Conservation (phyloP, 352 stramenopile species). For the Elongisporangium anandrum region DNA sequence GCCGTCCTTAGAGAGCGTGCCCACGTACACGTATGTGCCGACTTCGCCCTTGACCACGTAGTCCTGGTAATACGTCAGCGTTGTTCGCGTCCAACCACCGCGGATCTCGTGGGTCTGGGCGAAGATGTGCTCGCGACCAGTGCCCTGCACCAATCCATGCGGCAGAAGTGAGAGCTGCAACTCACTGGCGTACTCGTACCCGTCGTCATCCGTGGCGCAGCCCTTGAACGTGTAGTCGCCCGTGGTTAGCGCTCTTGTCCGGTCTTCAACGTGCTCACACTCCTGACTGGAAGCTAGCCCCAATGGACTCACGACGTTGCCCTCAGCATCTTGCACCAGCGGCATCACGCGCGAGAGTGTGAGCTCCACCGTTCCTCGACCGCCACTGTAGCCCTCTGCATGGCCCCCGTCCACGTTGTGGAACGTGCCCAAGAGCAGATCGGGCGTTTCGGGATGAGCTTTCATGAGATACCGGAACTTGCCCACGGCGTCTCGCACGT, state of each 20-base stretch:
- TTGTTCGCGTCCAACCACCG: conserved; percentile 27
- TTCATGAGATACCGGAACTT: conserved; percentile 39
- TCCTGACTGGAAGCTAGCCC: conserved; percentile 3
- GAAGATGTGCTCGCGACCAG: conserved; percentile 53
- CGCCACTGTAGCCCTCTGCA: conserved; percentile 39
- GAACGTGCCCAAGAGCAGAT: conserved; percentile 47
- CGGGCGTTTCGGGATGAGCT: conserved; percentile 6
- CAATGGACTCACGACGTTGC: not conserved
- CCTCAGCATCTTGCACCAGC: not conserved
- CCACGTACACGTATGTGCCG: conserved; percentile 48
- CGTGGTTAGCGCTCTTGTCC: conserved; percentile 40
- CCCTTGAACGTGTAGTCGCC: conserved; percentile 52
- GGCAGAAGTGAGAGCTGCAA: conserved; percentile 38
- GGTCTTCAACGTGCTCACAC: conserved; percentile 19
- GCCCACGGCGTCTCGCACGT: conserved; percentile 57
- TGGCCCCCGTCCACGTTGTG: conserved; percentile 55
- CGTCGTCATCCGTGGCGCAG: conserved; percentile 56
- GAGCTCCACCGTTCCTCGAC: conserved; percentile 53
- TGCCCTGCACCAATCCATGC: conserved; percentile 26
- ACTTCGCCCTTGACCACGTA: conserved; percentile 62
- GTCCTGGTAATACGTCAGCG: conserved; percentile 42
- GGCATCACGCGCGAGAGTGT: conserved; percentile 28
- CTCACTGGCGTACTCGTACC: conserved; percentile 70
- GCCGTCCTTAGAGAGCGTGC: conserved; percentile 27
- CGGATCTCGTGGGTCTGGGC: conserved; percentile 37